Evolutionary conservation across 306 rosid species (phyloP).

Genomic region (Neltuma alba): DNA sequence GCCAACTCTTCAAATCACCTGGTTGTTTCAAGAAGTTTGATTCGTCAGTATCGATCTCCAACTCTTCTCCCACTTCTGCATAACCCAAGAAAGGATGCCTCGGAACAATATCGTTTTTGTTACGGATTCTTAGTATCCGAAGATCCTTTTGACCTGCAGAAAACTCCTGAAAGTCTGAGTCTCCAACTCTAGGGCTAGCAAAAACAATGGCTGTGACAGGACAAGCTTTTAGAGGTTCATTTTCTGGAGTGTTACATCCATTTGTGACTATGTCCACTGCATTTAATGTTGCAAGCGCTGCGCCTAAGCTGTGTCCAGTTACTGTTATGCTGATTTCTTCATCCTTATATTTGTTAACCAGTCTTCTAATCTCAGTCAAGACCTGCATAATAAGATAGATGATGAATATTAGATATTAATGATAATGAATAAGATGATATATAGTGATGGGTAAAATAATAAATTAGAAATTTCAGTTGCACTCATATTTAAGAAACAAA

Average conservation of each 20-base stretch:
- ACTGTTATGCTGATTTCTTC: constrained; percentile 18
- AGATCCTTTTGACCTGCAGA: background rate
- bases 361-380: constrained; percentile 50
- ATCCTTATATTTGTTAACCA: constrained; percentile 51
- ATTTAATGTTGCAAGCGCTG: background rate
- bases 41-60: constrained; percentile 52
- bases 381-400: constrained; percentile 43
- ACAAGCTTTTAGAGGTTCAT: background rate
- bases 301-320: background rate
- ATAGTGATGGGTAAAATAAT: background rate
- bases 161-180: background rate
- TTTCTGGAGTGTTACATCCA: too few relatives aligned
- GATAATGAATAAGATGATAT: too few relatives aligned
- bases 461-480: too few relatives aligned
- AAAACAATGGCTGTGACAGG: background rate
- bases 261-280: background rate
- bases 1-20: constrained; percentile 35
- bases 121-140: background rate
- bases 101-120: background rate
- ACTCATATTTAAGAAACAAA: too few relatives aligned
- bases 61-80: background rate
- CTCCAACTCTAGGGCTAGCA: constrained; percentile 1
- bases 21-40: constrained; percentile 54
- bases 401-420: too few relatives aligned
- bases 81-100: background rate